These are phyloP conservation scores for Diaporthe velutina DNA, from an alignment of 2,329 filamentous ascomycete species.

Conservation along the genomic window DNA sequence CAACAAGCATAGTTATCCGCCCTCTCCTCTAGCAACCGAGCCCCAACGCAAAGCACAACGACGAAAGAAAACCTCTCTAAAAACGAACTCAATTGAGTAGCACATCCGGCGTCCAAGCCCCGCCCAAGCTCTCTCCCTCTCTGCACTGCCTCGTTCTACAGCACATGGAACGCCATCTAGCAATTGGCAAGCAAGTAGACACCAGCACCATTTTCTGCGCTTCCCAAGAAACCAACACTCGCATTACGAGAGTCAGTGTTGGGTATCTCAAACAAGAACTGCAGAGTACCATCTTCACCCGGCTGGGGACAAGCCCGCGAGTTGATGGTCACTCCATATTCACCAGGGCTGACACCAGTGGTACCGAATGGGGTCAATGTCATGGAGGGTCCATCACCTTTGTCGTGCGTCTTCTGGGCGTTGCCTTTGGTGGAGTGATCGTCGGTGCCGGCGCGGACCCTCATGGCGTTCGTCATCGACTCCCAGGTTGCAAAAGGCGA, in stretches of 20 bases:
- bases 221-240: conserved; percentile 36
- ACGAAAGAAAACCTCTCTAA: background rate
- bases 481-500: conserved; percentile 39
- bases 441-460: background rate
- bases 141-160: background rate
- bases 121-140: background rate
- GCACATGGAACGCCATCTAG: conserved; percentile 1
- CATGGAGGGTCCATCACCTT: background rate
- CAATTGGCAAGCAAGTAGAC: conserved; percentile 39
- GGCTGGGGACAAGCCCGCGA: conserved; percentile 35
- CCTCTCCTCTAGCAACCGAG: background rate
- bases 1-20: background rate
- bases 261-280: conserved; percentile 39
- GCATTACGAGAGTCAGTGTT: conserved; percentile 37
- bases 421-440: conserved; percentile 7
- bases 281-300: conserved; percentile 12
- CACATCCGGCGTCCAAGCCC: too few relatives aligned
- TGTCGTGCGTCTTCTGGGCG: conserved; percentile 14
- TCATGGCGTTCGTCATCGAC: conserved; percentile 37
- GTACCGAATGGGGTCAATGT: conserved; percentile 38
- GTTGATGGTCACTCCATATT: conserved; percentile 39
- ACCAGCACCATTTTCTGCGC: conserved; percentile 32
- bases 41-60: background rate
- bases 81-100: background rate
- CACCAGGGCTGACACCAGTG: conserved; percentile 36